These are phyloP conservation scores for Coprinopsis sp. DNA, from an alignment of 768 basidiomycete genomes.

Conservation along the genomic window DNA sequence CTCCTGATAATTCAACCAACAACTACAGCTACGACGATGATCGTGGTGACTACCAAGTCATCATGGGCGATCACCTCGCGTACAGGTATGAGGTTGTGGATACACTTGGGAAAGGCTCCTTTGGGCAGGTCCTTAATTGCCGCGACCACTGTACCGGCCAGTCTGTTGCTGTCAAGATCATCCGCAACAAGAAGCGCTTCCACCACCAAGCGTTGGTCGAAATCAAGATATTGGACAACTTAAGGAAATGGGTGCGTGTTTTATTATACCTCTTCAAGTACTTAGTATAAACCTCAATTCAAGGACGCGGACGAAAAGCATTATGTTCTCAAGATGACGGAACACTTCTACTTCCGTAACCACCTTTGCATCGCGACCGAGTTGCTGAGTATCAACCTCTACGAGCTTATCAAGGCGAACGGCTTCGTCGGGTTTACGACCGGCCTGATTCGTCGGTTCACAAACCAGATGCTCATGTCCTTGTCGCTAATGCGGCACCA, in stretches of 20 bases:
- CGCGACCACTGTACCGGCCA: slow-evolving; percentile 93
- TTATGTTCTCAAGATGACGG: slow-evolving; percentile 96
- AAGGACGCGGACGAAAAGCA: slow-evolving; percentile 97
- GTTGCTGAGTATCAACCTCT: slow-evolving; percentile 94
- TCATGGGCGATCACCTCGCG: slow-evolving; percentile 87
- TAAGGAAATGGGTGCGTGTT: slow-evolving; percentile 88
- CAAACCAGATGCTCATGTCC: slow-evolving; percentile 90
- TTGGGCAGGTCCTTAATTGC: slow-evolving; percentile 94
- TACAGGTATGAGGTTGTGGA: slow-evolving; percentile 96
- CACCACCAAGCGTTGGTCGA: slow-evolving; percentile 98
- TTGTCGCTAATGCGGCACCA: slow-evolving; percentile 93
- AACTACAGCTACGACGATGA: slow-evolving; percentile 98
- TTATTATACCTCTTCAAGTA: neutral
- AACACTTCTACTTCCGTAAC: slow-evolving; percentile 96
- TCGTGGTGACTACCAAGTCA: slow-evolving; percentile 91
- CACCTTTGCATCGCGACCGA: slow-evolving; percentile 99
- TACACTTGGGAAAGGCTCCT: slow-evolving; percentile 95
- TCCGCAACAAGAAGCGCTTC: slow-evolving; percentile 98
- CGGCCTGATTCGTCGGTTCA: slow-evolving; percentile 90
- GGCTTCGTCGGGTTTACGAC: slow-evolving; percentile 99
- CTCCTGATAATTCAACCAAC: slow-evolving; percentile 65
- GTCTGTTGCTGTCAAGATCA: slow-evolving; percentile 99
- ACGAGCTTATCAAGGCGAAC: slow-evolving; percentile 98
- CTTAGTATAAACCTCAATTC: neutral
- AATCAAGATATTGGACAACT: slow-evolving; percentile 95